These are phyloP conservation scores for Clitopilus hobsonii DNA, from an alignment of 768 basidiomycete genomes.

Conservation along the genomic window DNA sequence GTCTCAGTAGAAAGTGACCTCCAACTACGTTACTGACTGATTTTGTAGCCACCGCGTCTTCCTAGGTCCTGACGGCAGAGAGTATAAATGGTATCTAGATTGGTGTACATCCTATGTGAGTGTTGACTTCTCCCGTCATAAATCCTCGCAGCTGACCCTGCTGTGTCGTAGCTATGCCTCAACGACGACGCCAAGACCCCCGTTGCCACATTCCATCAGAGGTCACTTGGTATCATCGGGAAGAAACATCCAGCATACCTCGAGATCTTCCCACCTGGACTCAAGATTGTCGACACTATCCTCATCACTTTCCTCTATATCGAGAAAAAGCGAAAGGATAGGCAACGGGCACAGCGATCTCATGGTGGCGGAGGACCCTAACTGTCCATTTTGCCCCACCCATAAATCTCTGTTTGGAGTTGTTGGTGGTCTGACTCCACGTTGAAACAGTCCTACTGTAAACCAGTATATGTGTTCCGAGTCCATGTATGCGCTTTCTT, in stretches of 20 bases:
- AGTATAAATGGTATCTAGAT: constrained; percentile 18
- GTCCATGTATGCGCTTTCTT: no score
- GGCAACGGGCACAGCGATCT: constrained; percentile 5
- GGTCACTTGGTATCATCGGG: constrained; percentile 8
- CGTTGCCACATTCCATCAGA: constrained; percentile 15
- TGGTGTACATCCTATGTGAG: background rate
- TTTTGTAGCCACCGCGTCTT: constrained; percentile 16
- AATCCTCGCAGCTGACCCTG: background rate
- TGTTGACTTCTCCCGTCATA: background rate
- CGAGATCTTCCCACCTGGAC: constrained; percentile 17
- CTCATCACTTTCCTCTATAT: constrained; percentile 22
- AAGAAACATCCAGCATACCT: constrained; percentile 10
- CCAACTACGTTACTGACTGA: background rate
- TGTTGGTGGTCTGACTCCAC: no score
- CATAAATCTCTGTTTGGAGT: no score
- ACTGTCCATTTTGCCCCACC: no score
- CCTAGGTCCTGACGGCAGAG: constrained; percentile 17
- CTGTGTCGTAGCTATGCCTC: constrained; percentile 9
- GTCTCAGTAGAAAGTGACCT: background rate
- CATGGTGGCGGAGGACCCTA: background rate
- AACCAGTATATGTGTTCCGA: no score
- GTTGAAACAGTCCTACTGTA: no score
- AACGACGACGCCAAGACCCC: constrained; percentile 15
- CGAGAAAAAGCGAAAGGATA: constrained; percentile 17
- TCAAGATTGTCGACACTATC: constrained; percentile 17